Base-by-base conservation (phyloP, 306 rosid genomes). In the Vicia faba region DNA sequence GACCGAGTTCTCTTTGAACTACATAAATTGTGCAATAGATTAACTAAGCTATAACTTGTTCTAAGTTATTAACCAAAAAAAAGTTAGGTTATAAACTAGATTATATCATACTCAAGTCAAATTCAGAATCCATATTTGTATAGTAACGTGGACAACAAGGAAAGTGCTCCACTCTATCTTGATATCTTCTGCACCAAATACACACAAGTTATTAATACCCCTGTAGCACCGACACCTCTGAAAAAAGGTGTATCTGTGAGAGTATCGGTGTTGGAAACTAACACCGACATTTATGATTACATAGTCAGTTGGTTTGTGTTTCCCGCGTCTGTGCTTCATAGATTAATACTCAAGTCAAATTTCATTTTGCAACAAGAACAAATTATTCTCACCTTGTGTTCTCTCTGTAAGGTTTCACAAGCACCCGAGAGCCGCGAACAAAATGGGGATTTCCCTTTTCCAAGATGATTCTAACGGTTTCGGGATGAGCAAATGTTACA, bases 381-480 rank as follows among this genome's bases (percentile, higher is more conserved):
- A 31, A 31, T 31, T 7, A 31, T 5, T 49, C 55, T 74, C 56
- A 88, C 99, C 92, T 83, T 8, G 86, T 59, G 66, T 81, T 93
- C 70, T 93, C 99, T 62, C 87, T 66, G 51, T 93, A 93, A 43
- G 96, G 97, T 58, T 93, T 93, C 68, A 82, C 99, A 33, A 88
- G 93, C 80, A 93, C 95, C 11, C 97, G 96, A 71, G 89, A 86
- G 16, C 89, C 96, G 2, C 79, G 55, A 66, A 93, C 89, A 61
- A 57, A 82, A 78, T 93, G 97, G 10, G 96, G 96, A 71, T 82
- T 85, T 18, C 88, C 90, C 55, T 83, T 81, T 0, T 81, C 86
- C 85, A 93, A 74, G 35, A 93, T 84, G 38, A 29, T 66, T 75
- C 80, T 86, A 70, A 84, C 99, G 11, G 92, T 88, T 60, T 90